Percentiles rank a stretch among this genome's conserved stretches.
These are phyloP conservation scores for Sclerotinia borealis DNA, from an alignment of 2,329 filamentous ascomycete species.

Conservation along the genomic window DNA sequence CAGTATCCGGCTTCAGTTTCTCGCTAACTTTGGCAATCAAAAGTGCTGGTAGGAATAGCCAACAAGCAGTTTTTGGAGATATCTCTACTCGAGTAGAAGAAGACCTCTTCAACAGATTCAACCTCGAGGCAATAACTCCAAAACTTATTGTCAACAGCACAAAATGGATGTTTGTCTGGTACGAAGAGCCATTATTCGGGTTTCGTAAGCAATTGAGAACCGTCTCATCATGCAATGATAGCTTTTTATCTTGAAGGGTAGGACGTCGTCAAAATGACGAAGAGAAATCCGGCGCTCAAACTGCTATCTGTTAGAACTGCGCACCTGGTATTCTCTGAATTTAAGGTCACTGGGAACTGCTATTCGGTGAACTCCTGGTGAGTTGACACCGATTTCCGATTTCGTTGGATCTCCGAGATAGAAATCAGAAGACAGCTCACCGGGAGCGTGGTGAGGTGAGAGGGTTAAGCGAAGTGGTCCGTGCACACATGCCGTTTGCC, in stretches of 20 bases:
- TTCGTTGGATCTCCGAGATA: too few relatives aligned
- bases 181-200: neutral
- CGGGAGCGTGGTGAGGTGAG: neutral
- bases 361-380: too few relatives aligned
- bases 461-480: neutral
- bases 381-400: too few relatives aligned
- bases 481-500: neutral
- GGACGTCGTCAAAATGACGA: neutral
- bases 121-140: constrained; percentile 37
- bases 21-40: constrained; percentile 42
- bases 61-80: constrained; percentile 43
- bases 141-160: constrained; percentile 43
- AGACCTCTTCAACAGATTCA: constrained; percentile 34
- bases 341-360: neutral
- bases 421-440: too few relatives aligned
- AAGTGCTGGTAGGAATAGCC: constrained; percentile 42
- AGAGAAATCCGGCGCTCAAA: neutral
- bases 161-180: neutral
- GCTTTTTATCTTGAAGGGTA: neutral
- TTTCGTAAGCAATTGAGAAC: neutral
- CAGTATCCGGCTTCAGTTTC: constrained; percentile 35
- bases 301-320: too few relatives aligned
- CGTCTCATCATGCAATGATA: neutral
- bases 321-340: too few relatives aligned
- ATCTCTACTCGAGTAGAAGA: constrained; percentile 36